Base-by-base conservation (phyloP, 495 filamentous ascomycete genomes). In the Halenospora varia region DNA sequence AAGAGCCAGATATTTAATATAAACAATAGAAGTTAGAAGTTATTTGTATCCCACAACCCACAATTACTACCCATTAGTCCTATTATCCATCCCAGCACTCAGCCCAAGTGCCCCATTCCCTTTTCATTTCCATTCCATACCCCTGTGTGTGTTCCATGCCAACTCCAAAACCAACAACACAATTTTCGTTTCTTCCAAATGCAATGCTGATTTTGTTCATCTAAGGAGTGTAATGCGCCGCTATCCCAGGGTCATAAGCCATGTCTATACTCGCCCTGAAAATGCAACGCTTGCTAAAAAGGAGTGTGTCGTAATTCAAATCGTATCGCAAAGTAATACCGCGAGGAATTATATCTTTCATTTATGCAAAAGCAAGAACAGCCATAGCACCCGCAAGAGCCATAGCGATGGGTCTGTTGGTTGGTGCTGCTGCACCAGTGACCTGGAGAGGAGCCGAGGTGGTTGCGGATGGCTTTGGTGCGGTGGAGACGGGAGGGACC, bases 381-480 rank as follows among this genome's bases (percentile, higher is more conserved):
- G 58, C 62, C 58, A 62, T 53, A 2, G 55, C 58, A 26, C 62
- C 62, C 23, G 62, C 62, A 19, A 65, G 10, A 17, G 52, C 59
- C n/a, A 48, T 53, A 8, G 59, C 62, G 19, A 52, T 26, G 3
- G 62, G 62, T 20, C 35, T 35, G 18, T 61, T 60, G 2, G 49
- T 61, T 23, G 47, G 23, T 3, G 48, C 53, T 17, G 62, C 57
- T 17, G 48, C 53, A n/a, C 41, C 49, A 17, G 23, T 52, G 41
- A 60, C 35, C 39, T 57, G 62, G 2, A 42, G 1, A n/a, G 62
- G 57, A 23, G 62, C 57, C 45, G 48, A 47, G 17, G 57, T 55
- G 20, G 55, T 58, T 15, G 52, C 6, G 25, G 35, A 17, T 20
- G 48, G 22, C 26, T 17, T 4, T 25, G 47, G 48, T 15, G 47